Conservation (phyloP, 345 rosid genomes). For the Salix purpurea region DNA sequence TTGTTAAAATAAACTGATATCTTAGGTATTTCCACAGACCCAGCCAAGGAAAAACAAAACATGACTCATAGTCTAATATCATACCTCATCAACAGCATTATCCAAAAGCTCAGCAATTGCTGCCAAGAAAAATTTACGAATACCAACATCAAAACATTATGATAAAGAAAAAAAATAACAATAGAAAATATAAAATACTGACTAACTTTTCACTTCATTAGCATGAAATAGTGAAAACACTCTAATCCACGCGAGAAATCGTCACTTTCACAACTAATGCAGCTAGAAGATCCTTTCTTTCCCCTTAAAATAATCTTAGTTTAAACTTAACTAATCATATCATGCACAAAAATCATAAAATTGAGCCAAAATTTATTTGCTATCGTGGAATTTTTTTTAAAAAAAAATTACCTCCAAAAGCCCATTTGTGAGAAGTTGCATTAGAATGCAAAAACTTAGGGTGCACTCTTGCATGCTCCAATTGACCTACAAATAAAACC, state of each 20-base stretch:
- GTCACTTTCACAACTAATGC: not conserved
- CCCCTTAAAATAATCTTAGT: not conserved
- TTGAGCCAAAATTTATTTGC: not conserved
- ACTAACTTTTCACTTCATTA: not conserved
- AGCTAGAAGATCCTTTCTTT: not conserved
- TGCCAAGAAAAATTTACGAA: conserved; percentile 29
- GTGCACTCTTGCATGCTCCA: conserved; percentile 93
- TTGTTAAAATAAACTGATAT: not conserved
- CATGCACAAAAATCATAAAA: not conserved
- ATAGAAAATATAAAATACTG: not conserved
- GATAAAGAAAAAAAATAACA: not conserved
- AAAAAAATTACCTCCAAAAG: conserved; percentile 72
- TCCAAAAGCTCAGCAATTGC: conserved; percentile 97
- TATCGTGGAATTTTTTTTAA: not conserved
- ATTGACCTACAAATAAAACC: conserved; percentile 32
- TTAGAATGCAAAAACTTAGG: conserved; percentile 96
- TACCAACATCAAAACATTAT: not conserved
- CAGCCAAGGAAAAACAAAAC: not conserved
- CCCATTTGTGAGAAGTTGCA: conserved; percentile 99
- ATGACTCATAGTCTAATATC: not conserved
- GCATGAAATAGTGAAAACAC: not conserved
- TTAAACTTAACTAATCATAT: not conserved
- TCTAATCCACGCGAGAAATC: not conserved
- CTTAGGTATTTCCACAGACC: not conserved
- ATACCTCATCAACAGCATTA: conserved; percentile 95